Percentiles rank a stretch among this genome's conserved stretches.
phyloP scores from a whole-genome alignment of 2,329 filamentous ascomycete genomes.

The Penicillium olsonii region DNA sequence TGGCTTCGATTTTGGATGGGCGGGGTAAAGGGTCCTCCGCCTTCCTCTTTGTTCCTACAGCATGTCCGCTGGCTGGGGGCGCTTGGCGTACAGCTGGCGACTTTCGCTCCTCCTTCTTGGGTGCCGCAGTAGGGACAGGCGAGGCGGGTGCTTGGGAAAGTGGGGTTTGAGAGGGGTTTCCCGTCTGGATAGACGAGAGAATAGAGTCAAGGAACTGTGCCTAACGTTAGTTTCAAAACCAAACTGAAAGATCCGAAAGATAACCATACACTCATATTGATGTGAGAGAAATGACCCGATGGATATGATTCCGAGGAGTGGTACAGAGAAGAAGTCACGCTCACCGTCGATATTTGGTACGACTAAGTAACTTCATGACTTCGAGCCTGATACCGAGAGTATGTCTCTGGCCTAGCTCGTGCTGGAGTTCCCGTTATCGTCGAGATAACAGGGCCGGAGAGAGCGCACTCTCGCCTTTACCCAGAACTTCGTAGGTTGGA shows the following conservation, averaged over 20 bases:
- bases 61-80: conserved; percentile 19
- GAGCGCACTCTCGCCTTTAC: not conserved
- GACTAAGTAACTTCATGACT: conserved; percentile 44
- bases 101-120: conserved; percentile 27
- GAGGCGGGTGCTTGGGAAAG: conserved; percentile 27
- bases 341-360: conserved; percentile 43
- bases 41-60: conserved; percentile 42
- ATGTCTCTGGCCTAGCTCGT: conserved; percentile 10
- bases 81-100: conserved; percentile 17
- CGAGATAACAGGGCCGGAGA: not conserved
- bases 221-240: conserved; percentile 22
- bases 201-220: conserved; percentile 54
- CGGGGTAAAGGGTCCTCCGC: conserved; percentile 43
- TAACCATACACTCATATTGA: conserved; percentile 42
- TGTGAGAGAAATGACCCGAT: not conserved
- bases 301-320: not conserved
- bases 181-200: conserved; percentile 52
- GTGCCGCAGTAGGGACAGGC: conserved; percentile 23
- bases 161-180: conserved; percentile 35
- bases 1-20: conserved; percentile 27
- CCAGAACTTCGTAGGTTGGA: not conserved
- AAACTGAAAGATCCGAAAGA: not conserved
- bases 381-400: conserved; percentile 28
- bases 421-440: conserved; percentile 1
- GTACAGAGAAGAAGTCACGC: conserved; percentile 20